These are phyloP conservation scores for Raffaelea deltoideospora DNA, from an alignment of 2,329 filamentous ascomycete species.

Conservation along the genomic window DNA sequence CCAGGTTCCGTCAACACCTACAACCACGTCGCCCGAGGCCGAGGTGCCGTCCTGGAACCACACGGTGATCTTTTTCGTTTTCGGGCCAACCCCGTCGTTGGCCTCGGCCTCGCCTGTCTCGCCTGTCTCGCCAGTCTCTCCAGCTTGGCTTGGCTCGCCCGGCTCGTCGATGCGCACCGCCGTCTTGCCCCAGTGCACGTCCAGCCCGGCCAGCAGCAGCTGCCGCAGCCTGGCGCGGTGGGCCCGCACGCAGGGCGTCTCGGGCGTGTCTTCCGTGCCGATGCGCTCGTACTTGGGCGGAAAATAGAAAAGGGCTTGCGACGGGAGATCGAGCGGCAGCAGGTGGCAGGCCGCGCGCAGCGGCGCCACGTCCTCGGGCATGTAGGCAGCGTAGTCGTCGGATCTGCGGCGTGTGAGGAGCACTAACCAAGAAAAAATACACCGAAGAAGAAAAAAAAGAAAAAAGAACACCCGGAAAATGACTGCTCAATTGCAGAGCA, in stretches of 20 bases:
- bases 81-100: too few species aligned
- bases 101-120: too few species aligned
- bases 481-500: too few species aligned
- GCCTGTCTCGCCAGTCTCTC: too few species aligned
- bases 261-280: constrained; percentile 13
- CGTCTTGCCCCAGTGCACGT: constrained; percentile 23
- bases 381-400: constrained; percentile 8
- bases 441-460: background rate
- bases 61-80: constrained; percentile 20
- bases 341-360: constrained; percentile 12
- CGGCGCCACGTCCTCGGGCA: constrained; percentile 11
- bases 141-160: too few species aligned
- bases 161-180: constrained; percentile 18
- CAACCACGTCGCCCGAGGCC: constrained; percentile 25
- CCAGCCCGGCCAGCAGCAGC: constrained; percentile 14
- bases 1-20: constrained; percentile 30
- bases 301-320: constrained; percentile 11
- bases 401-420: constrained; percentile 1
- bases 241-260: constrained; percentile 16
- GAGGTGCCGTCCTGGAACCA: constrained; percentile 27
- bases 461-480: background rate
- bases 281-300: constrained; percentile 4
- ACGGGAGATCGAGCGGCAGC: constrained; percentile 12
- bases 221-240: constrained; percentile 15
- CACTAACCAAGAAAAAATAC: background rate